Conservation (phyloP, 106 monocot genomes). For the Dendrobium huoshanense region DNA sequence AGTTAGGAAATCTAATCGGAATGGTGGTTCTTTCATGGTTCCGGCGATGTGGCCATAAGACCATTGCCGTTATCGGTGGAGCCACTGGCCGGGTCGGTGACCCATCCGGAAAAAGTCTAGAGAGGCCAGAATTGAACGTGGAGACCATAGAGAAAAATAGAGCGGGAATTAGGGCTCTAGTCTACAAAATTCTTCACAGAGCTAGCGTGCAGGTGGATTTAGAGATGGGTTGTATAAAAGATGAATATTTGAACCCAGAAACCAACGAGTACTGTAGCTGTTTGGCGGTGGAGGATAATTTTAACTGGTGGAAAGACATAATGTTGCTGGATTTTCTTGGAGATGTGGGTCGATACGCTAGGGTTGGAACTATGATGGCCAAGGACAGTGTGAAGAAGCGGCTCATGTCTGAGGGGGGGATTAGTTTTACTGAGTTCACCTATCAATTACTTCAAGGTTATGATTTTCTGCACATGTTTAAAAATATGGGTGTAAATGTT, state of each 20-base stretch:
- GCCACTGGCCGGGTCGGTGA: conserved; percentile 87
- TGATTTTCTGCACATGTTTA: too few species aligned
- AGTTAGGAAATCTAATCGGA: conserved; percentile 79
- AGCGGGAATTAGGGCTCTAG: conserved; percentile 27
- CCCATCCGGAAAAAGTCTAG: conserved; percentile 77
- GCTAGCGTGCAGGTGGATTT: background rate
- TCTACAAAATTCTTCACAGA: conserved; percentile 40
- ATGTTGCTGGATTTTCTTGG: conserved; percentile 30
- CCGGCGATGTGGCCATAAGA: conserved; percentile 60
- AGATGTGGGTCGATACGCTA: conserved; percentile 52
- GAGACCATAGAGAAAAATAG: conserved; percentile 50
- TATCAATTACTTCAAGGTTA: too few species aligned
- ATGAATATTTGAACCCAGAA: conserved; percentile 16
- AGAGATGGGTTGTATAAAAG: background rate
- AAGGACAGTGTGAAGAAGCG: conserved; percentile 95
- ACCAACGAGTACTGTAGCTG: background rate
- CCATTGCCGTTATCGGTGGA: conserved; percentile 70
- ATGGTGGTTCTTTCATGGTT: conserved; percentile 87
- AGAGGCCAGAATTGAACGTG: conserved; percentile 65
- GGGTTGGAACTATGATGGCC: conserved; percentile 84
- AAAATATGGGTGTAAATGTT: too few species aligned
- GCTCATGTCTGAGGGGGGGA: conserved; percentile 26
- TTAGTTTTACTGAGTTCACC: too few species aligned
- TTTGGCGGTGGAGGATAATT: conserved; percentile 58
- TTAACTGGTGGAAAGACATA: conserved; percentile 83